Evolutionary conservation across 1,284 basidiomycete genomes (phyloP).

Genomic region (Polyporus tsugae): DNA sequence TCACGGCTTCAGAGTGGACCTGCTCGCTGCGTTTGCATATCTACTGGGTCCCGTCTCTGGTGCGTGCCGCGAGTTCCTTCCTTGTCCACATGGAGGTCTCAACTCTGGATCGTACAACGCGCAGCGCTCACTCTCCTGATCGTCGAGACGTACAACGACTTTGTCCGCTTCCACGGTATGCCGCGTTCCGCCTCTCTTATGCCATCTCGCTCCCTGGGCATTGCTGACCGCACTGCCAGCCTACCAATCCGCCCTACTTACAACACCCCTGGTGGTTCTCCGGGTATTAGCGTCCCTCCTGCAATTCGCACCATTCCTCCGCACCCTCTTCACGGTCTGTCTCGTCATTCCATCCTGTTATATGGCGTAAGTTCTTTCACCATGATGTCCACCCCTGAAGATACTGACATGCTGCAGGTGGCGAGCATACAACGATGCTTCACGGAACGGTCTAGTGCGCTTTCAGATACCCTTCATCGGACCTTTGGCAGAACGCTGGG

Average conservation of each 20-base stretch:
- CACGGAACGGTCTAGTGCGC: constrained; percentile 58
- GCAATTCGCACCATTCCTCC: constrained; percentile 57
- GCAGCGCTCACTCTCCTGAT: constrained; percentile 76
- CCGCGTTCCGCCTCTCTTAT: background rate
- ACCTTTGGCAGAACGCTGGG: constrained; percentile 75
- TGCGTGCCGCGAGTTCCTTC: constrained; percentile 44
- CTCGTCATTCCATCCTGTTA: constrained; percentile 52
- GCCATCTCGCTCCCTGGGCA: background rate
- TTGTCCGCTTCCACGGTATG: constrained; percentile 82
- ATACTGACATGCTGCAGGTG: constrained; percentile 48
- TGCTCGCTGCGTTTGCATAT: constrained; percentile 75
- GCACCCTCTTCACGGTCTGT: constrained; percentile 54
- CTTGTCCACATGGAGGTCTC: background rate
- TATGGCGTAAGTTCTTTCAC: constrained; percentile 60
- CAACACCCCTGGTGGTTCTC: constrained; percentile 68
- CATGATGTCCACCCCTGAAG: background rate
- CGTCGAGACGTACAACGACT: constrained; percentile 83
- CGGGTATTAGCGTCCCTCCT: constrained; percentile 66
- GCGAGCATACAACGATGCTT: constrained; percentile 73
- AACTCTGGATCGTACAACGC: background rate
- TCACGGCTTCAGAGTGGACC: constrained; percentile 74
- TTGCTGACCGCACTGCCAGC: constrained; percentile 49
- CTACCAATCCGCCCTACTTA: constrained; percentile 82
- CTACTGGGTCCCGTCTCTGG: constrained; percentile 79
- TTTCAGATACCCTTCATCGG: constrained; percentile 77